Base-by-base conservation (phyloP, 257 asterid genomes). In the Agastache rugosa region DNA sequence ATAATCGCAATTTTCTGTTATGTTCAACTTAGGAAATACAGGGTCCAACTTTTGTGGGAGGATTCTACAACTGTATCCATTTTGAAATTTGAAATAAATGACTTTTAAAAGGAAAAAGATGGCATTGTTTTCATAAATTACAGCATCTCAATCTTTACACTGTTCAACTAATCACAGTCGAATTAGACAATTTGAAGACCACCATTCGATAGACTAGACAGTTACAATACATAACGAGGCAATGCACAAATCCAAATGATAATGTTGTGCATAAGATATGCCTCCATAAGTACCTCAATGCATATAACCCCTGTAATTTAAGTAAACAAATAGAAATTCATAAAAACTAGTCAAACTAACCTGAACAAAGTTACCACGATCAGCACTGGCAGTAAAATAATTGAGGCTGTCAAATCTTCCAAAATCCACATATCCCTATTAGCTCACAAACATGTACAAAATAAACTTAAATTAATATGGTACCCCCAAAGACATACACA, bases 351-450 rank as follows among this genome's bases (percentile, higher is more conserved):
- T 27, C 63, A 58, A 76, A 67, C 82, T 85, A 80, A 91, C 98
- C 85, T 94, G 98, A 72, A 87, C 85, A 88, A 94, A 94, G 80
- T 81, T 80, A 65, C 68, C 75, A 67, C 67, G 72, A 29, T 91
- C 96, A 67, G 90, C 83, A 79, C 95, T 83, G 77, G 96, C 83
- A 77, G 74, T 80, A 81, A 92, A 94, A 69, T 82, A 68, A 75
- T 86, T 86, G 85, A 88, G 71, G 78, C 80, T 86, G 61, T 92
- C 95, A 87, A 85, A 94, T 83, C 98, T 87, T 72, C 98, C 98
- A 78, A 80, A 94, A 87, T 86, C 96, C 73, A 91, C 88, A 82
- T 94, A 94, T 62, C 98, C 98, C 98, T 91, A 85, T 81, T 73
- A 76, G 73, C 76, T 75, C 62, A 72, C 22, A 35, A 71, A 35